Base-by-base conservation (phyloP, 345 rosid genomes). In the Litchi chinensis region DNA sequence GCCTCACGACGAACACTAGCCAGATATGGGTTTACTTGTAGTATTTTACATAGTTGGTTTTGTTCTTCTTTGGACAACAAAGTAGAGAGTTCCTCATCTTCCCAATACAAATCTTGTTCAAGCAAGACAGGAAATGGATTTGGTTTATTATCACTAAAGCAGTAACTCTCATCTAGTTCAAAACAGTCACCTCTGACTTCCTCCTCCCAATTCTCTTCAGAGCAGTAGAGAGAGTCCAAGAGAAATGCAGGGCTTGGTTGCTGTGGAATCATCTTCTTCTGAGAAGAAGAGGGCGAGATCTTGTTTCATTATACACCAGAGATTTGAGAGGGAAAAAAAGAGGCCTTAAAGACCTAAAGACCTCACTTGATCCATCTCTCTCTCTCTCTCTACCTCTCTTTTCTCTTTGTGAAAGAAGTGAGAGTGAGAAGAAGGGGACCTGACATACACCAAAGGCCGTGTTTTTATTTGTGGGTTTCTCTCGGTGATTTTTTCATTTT, bases 171-270 rank as follows among this genome's bases (percentile, higher is more conserved):
- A 68, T 74, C 84, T 68, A 32, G 63, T 10, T n/a, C 76, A 26
- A 70, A 77, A n/a, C 57, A 70, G 66, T 68, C 87, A 18, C 39
- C 75, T 3, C 67, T 70, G 6, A 73, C 59, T 12, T 79, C 88
- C 21, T 75, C 85, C 66, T 83, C 91, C 87, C 87, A 91, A 68
- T 86, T 86, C 74, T 87, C 89, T 77, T 92, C 93, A 3, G 87
- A 81, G 78, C 93, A 92, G 79, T 88, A 89, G 71, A 91, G 93
- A 65, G 83, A 75, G 70, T 87, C 93, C 11, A 71, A 41, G 43
- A 77, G 81, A 18, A 81, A 79, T 19, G 80, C 39, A 50, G 88
- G 70, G 75, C 81, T 77, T 60, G 50, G 80, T 18, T 73, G 81
- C 12, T 74, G 74, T 19, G 48, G 77, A 39, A 76, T 84, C 95